Base-by-base conservation (phyloP, 257 asterid species). In the Solanum corneliomulleri region DNA sequence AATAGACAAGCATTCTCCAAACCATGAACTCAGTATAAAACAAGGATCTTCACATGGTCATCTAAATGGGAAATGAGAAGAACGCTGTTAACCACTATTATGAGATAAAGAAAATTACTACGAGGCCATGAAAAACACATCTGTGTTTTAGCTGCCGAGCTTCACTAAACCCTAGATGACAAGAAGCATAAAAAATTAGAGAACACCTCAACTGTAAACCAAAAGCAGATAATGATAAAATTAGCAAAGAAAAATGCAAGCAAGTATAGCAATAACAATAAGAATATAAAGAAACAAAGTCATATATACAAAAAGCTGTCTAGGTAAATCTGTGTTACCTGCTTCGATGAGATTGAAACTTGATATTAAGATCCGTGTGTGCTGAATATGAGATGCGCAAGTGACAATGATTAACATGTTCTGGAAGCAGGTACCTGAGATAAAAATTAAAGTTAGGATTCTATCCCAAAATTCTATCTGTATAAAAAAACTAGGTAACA, bases 321-420 rank as follows among this genome's bases (percentile, higher is more conserved):
- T 42, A n/a, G 58, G 45, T 84, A 31, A 15, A 72, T 47, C 37
- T 49, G 11, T 29, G 52, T 88, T 90, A 95, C 98, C 97, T 95
- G 93, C 98, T 95, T 87, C 98, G 94, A 86, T 94, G 94, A 47
- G 98, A 95, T 87, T 95, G 98, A 89, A 95, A 95, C 92, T 95
- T 95, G 83, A 95, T 94, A 91, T 91, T 95, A 91, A 95, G 91
- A 91, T 95, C 98, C 6, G 93, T 93, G 86, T 95, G 98, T 27
- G 97, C 98, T 83, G 98, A 95, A 94, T 94, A 94, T 27, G 98
- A 94, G 89, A 94, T 94, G 64, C 98, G 98, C 88, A 95, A 90
- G 87, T 92, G 86, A 80, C 97, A 92, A 80, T 92, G 92, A 20
- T 86, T 91, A 87, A 94, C 93, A 91, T 94, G 97, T 62, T 89